phyloP scores from a whole-genome alignment of 768 basidiomycete genomes.

The Tylopilus rubrobrunneus region DNA sequence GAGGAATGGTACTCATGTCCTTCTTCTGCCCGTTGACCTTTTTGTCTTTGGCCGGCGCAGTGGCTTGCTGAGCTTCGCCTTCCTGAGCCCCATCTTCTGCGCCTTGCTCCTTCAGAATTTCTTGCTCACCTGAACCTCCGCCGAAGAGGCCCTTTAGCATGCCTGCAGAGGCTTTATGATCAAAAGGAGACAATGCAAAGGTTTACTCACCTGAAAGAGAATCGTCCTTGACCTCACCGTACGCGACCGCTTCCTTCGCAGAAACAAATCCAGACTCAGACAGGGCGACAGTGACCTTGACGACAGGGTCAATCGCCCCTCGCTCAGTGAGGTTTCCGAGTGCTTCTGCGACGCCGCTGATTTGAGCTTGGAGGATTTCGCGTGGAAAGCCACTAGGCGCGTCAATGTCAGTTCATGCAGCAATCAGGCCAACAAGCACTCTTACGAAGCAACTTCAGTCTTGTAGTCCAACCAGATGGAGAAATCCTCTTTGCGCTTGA shows the following conservation, averaged over 20 bases:
- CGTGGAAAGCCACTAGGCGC: conserved; percentile 60
- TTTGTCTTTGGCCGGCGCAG: conserved; percentile 32
- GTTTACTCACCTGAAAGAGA: conserved; percentile 58
- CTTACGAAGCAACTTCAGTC: conserved; percentile 56
- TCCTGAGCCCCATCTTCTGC: conserved; percentile 18
- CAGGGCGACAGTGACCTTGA: conserved; percentile 80
- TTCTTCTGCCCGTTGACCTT: conserved; percentile 36
- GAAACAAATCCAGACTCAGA: conserved; percentile 86
- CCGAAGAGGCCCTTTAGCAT: conserved; percentile 90
- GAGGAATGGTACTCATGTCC: conserved; percentile 55
- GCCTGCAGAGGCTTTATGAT: conserved; percentile 39
- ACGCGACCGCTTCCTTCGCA: conserved; percentile 73
- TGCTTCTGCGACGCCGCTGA: conserved; percentile 72
- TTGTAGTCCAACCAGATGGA: conserved; percentile 76
- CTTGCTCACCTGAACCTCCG: conserved; percentile 41
- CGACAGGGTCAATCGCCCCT: conserved; percentile 75
- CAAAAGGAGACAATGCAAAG: not conserved
- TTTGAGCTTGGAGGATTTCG: conserved; percentile 68
- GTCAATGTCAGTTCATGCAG: conserved; percentile 2
- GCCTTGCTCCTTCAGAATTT: conserved; percentile 29
- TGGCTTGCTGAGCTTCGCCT: conserved; percentile 30
- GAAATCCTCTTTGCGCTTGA: conserved; percentile 85
- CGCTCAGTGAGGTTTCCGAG: conserved; percentile 79
- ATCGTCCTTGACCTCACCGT: conserved; percentile 79
- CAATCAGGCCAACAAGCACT: conserved; percentile 2